Base-by-base conservation (phyloP, 2,329 filamentous ascomycete genomes). In the Xylariaceae sp. region DNA sequence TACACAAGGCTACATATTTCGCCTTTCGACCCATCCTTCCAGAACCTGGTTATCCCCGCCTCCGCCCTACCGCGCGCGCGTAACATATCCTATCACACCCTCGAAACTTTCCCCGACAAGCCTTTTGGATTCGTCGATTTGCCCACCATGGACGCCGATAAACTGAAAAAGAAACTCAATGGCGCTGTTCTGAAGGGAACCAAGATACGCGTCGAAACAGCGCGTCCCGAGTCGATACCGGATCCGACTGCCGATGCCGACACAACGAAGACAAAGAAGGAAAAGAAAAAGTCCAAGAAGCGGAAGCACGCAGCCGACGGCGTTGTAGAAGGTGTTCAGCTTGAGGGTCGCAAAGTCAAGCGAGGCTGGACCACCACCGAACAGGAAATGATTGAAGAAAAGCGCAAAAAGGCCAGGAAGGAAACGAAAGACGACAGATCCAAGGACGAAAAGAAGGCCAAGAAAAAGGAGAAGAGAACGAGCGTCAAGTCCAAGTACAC, bases 111-210 rank as follows among this genome's bases (percentile, higher is more conserved):
- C 62, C 94, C 94, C 12, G 95, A 99, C 64, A 89, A 86, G 71
- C 88, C 85, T 50, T 99, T 92, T 85, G 95, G 94, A 53, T 99
- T 90, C 76, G 80, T 98, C 58, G 92, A 96, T 43, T 76, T 99
- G 33, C 93, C 93, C 0, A 76, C 73, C 3, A 84, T 86, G 75
- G 92, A 96, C 64, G 95, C 94, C 8, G 89, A 94, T n/a, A 96
- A 92, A 74, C 76, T 98, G 51, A 92, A 88, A 77, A 94, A 89
- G 77, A 98, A 95, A 77, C 82, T 98, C 46, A 90, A 96, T 79
- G 94, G 94, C 28, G 85, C 89, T 2, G 89, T 91, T 21, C 77
- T 99, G 54, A 95, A 89, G 71, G 95, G 95, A 7, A 81, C 82
- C 58, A 98, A 96, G 75, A 85, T 98, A 67, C 86, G 86, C 57